Conservation (phyloP, 2,329 filamentous ascomycete species). For the Pseudophaeomoniella oleicola region DNA sequence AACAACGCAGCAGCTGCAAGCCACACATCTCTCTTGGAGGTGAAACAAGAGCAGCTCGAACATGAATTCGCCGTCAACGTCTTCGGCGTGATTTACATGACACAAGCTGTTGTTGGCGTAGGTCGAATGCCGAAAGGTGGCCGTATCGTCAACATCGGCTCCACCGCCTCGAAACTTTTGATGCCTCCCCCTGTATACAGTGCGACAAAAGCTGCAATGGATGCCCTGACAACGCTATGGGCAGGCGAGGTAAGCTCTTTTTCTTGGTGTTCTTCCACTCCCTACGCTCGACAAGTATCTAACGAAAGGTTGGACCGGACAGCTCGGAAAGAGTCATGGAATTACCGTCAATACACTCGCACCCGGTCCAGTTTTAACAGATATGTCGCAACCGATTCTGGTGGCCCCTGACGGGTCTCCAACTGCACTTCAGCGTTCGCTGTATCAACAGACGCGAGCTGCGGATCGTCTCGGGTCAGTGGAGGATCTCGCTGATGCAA, state of each 20-base stretch:
- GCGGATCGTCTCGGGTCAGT: constrained; percentile 19
- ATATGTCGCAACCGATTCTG: constrained; percentile 11
- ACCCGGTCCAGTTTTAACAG: constrained; percentile 25
- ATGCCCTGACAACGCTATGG: constrained; percentile 9
- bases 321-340: constrained; percentile 22
- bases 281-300: constrained; percentile 1
- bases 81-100: constrained; percentile 8
- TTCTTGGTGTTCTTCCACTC: constrained; percentile 2
- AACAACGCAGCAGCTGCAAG: constrained; percentile 10
- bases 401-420: neutral
- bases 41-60: constrained; percentile 6
- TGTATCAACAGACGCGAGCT: constrained; percentile 16
- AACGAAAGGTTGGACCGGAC: constrained; percentile 3
- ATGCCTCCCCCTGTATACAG: constrained; percentile 8
- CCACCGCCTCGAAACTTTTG: constrained; percentile 15
- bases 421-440: constrained; percentile 8
- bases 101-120: constrained; percentile 8
- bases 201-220: constrained; percentile 11
- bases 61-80: constrained; percentile 7
- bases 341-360: constrained; percentile 30
- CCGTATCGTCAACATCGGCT: constrained; percentile 21
- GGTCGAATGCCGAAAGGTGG: constrained; percentile 18
- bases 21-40: constrained; percentile 5
- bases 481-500: constrained; percentile 29
- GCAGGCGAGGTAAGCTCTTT: constrained; percentile 8